phyloP scores from a whole-genome alignment of 2,329 filamentous ascomycete species.

The Pyrenophora tritici-repentis region DNA sequence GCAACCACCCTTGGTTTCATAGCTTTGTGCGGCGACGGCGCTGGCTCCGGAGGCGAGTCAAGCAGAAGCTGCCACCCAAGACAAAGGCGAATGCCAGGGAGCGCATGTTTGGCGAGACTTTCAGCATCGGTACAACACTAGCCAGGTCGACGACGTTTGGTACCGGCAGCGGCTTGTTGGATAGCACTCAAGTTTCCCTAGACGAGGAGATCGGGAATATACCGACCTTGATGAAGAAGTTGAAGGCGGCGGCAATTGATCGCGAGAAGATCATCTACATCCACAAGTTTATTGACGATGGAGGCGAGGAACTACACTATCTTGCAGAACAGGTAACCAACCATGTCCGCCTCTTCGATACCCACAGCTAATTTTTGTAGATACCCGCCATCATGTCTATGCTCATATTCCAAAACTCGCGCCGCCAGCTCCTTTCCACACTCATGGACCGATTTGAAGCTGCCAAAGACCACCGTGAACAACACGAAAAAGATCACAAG shows the following conservation, averaged over 20 bases:
- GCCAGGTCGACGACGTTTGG: conserved; percentile 45
- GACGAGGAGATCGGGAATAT: conserved; percentile 67
- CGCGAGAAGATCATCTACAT: conserved; percentile 88
- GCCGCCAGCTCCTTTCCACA: conserved; percentile 73
- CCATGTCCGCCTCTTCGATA: background rate
- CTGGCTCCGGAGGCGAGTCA: conserved; percentile 82
- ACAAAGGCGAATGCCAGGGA: conserved; percentile 39
- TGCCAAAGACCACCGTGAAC: conserved; percentile 56
- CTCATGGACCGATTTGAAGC: conserved; percentile 65
- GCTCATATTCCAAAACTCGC: conserved; percentile 88
- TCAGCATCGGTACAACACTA: conserved; percentile 45
- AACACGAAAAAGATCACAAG: conserved; percentile 49
- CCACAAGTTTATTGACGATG: conserved; percentile 78
- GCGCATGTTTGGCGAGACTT: conserved; percentile 46
- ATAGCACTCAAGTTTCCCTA: conserved; percentile 39
- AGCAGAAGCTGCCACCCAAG: conserved; percentile 56
- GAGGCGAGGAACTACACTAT: conserved; percentile 71
- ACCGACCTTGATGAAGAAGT: conserved; percentile 67
- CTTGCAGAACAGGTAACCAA: conserved; percentile 63
- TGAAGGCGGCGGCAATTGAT: conserved; percentile 78
- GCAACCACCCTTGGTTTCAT: conserved; percentile 86
- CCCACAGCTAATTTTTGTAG: conserved; percentile 26
- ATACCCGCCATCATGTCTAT: conserved; percentile 59
- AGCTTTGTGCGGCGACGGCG: conserved; percentile 89
- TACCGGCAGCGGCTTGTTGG: conserved; percentile 50